Evolutionary conservation across 2,329 filamentous ascomycete genomes (phyloP).

Genomic region (Ascochyta koolunga): DNA sequence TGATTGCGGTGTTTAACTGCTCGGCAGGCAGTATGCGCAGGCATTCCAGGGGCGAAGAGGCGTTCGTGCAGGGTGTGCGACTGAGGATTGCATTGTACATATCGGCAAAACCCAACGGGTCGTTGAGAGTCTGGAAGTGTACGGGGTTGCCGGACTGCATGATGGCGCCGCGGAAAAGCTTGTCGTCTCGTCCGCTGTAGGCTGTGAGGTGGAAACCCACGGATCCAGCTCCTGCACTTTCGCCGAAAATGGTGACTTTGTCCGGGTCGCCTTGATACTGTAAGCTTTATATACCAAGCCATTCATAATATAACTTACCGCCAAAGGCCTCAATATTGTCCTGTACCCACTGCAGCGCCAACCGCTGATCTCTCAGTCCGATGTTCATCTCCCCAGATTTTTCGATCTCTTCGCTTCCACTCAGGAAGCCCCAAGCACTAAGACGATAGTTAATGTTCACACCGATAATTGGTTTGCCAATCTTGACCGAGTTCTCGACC

Average conservation of each 20-base stretch:
- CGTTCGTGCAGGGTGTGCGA: conserved; percentile 32
- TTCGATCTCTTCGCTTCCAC: conserved; percentile 43
- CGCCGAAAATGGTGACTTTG: conserved; percentile 55
- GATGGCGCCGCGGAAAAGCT: conserved; percentile 55
- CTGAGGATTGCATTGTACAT: conserved; percentile 31
- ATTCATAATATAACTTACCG: conserved; percentile 40
- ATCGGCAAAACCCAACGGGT: conserved; percentile 25
- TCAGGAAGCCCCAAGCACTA: conserved; percentile 67
- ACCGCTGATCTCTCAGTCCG: conserved; percentile 55
- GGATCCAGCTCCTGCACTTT: conserved; percentile 52
- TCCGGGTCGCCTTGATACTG: conserved; percentile 42
- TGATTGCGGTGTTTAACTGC: conserved; percentile 62
- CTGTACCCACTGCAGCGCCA: conserved; percentile 54
- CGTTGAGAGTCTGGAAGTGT: conserved; percentile 26
- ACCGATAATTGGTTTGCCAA: conserved; percentile 56
- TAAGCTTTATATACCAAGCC: conserved; percentile 32
- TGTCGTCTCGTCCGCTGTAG: conserved; percentile 56
- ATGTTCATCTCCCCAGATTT: conserved; percentile 55
- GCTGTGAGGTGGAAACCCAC: conserved; percentile 56
- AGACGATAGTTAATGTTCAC: conserved; percentile 61
- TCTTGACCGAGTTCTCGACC: conserved; percentile 54
- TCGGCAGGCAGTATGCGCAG: conserved; percentile 67
- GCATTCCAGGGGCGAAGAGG: conserved; percentile 40
- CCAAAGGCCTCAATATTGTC: conserved; percentile 54
- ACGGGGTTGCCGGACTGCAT: conserved; percentile 54